A percentile compares a stretch with the other conserved stretches of the same genome.
phyloP scores from a whole-genome alignment of 1,284 basidiomycete species.

The Irpex rosettiformis region DNA sequence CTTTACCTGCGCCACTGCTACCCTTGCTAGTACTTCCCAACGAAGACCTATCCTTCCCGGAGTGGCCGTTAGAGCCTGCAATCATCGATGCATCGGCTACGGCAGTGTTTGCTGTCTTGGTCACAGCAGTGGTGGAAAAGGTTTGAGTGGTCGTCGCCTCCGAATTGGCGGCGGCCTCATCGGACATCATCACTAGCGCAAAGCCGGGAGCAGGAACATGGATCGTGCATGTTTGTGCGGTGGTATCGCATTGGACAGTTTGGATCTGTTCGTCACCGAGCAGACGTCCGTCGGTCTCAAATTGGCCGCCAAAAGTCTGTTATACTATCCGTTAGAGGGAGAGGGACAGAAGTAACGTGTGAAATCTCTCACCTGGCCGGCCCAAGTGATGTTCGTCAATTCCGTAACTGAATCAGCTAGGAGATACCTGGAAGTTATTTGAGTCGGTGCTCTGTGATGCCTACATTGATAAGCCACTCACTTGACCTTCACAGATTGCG shows the following conservation, averaged over 20 bases:
- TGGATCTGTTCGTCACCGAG: constrained; percentile 47
- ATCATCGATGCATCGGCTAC: constrained; percentile 32
- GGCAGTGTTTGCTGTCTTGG: constrained; percentile 44
- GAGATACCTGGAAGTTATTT: constrained; percentile 33
- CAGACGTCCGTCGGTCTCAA: constrained; percentile 63
- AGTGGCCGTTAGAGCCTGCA: constrained; percentile 50
- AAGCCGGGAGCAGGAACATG: constrained; percentile 66
- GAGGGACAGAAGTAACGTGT: not conserved
- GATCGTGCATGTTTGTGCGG: constrained; percentile 51
- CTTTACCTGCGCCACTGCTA: constrained; percentile 16
- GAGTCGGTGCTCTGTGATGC: not conserved
- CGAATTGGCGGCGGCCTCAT: constrained; percentile 38
- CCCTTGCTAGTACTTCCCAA: constrained; percentile 44
- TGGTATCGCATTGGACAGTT: constrained; percentile 50
- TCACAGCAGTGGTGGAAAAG: constrained; percentile 52
- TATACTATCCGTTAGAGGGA: not conserved
- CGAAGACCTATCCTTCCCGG: constrained; percentile 29
- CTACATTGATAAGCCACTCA: constrained; percentile 7
- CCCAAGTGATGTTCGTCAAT: constrained; percentile 49
- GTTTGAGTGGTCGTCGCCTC: constrained; percentile 40
- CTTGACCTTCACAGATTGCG: constrained; percentile 27
- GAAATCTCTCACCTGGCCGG: constrained; percentile 27
- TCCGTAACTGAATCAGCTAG: constrained; percentile 36
- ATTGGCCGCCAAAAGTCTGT: constrained; percentile 65
- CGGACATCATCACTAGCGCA: constrained; percentile 69